Percentiles rank a stretch among this genome's conserved stretches.
Conservation (phyloP, 2,329 filamentous ascomycete species). For the Fonsecaea nubica region DNA sequence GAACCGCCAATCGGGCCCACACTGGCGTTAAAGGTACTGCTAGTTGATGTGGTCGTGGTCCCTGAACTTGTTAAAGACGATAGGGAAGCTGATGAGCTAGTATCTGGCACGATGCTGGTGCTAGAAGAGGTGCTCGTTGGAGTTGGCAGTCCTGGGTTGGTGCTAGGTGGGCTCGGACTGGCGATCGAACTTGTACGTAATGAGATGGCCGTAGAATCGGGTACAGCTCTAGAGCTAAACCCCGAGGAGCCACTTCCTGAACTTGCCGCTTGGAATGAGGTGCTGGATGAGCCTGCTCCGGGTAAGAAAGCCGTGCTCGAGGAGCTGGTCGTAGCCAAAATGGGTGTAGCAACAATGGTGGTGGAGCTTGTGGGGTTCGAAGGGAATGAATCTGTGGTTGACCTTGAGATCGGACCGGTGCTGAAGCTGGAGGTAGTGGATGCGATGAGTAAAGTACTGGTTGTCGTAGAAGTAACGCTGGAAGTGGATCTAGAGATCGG, state of each 20-base stretch:
- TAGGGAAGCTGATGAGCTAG: background rate
- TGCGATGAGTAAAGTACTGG: background rate
- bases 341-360: background rate
- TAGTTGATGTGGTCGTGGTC: background rate
- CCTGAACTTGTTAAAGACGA: background rate
- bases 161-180: background rate
- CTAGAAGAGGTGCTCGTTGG: background rate
- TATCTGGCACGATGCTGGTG: background rate
- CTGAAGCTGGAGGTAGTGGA: background rate
- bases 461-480: background rate
- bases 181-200: background rate
- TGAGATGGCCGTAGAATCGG: conserved; percentile 4
- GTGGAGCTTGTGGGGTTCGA: background rate
- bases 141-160: background rate
- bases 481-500: conserved; percentile 4
- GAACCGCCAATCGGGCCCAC: background rate
- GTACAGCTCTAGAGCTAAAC: background rate
- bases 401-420: background rate
- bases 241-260: background rate
- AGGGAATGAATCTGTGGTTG: conserved; percentile 1
- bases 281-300: background rate
- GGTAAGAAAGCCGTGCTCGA: background rate
- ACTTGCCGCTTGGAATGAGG: background rate
- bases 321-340: background rate
- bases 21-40: background rate